Percentiles rank a stretch among this genome's conserved stretches.
Evolutionary conservation across 2,329 filamentous ascomycete species (phyloP).

Genomic region (Cordyceps fumosorosea): DNA sequence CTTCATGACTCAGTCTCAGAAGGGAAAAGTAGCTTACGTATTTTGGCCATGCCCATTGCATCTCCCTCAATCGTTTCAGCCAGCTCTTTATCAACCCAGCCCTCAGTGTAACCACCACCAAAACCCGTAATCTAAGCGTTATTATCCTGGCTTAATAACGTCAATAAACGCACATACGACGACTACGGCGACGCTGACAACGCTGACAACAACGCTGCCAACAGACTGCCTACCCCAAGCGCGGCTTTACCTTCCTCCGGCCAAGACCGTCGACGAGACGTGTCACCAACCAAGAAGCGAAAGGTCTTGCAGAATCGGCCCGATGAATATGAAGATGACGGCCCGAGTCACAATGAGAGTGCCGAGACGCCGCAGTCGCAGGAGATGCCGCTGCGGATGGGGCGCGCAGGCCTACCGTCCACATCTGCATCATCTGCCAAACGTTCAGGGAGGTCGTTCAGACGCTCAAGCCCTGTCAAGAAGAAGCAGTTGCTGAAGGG

Average conservation of each 20-base stretch:
- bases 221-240: not conserved
- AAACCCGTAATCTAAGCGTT: slow-evolving; percentile 27
- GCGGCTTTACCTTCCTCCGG: not conserved
- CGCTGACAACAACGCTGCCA: not conserved
- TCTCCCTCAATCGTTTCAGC: not conserved
- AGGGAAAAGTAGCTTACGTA: not conserved
- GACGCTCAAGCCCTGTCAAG: not conserved
- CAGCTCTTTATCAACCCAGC: slow-evolving; percentile 19
- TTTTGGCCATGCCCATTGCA: not conserved
- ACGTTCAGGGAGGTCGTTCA: not conserved
- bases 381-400: not conserved
- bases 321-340: not conserved
- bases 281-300: not conserved
- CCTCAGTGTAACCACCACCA: slow-evolving; percentile 23
- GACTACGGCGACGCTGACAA: not conserved
- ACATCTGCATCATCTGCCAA: not conserved
- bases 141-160: slow-evolving; percentile 8
- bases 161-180: not conserved
- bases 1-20: too few relatives aligned
- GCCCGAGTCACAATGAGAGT: not conserved
- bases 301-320: not conserved
- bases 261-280: not conserved
- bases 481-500: not conserved
- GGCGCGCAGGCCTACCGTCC: not conserved
- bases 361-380: not conserved